Conservation (phyloP, 1,139 yeast species). For the Hyphopichia burtonii region DNA sequence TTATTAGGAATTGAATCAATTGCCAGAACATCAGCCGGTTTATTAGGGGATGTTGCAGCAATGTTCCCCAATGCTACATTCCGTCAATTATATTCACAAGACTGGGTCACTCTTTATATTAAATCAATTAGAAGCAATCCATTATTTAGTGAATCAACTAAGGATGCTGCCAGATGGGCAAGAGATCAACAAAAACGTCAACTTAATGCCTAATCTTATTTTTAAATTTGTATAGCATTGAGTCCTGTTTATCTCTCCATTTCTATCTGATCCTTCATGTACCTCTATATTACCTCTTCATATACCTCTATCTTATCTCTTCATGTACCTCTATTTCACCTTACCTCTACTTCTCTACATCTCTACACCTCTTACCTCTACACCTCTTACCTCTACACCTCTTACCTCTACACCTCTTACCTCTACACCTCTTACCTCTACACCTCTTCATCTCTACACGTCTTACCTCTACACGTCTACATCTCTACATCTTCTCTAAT, state of each 20-base stretch:
- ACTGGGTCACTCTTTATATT: conserved; percentile 78
- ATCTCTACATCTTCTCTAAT: conserved; percentile 10
- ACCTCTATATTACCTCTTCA: not conserved
- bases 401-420: not conserved
- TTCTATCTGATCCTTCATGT: not conserved
- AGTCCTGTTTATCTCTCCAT: not conserved
- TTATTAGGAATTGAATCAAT: conserved; percentile 63
- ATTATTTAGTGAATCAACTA: conserved; percentile 61
- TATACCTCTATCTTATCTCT: not conserved
- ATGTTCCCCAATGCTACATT: conserved; percentile 79
- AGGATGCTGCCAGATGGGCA: conserved; percentile 95
- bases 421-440: conserved; percentile 5
- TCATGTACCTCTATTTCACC: not conserved
- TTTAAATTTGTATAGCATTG: not conserved
- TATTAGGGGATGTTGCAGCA: conserved; percentile 88
- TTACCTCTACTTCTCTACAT: not conserved
- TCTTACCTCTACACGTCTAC: no score
- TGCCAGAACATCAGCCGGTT: conserved; percentile 78
- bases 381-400: conserved; percentile 3
- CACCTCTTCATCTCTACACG: conserved; percentile 7
- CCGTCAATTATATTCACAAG: conserved; percentile 61
- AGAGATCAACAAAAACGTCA: conserved; percentile 79
- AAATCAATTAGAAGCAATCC: conserved; percentile 68
- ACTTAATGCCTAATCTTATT: conserved; percentile 12
- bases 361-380: not conserved